Base-by-base conservation (phyloP, 129 eudicot genomes). In the Helianthus tuberosus region DNA sequence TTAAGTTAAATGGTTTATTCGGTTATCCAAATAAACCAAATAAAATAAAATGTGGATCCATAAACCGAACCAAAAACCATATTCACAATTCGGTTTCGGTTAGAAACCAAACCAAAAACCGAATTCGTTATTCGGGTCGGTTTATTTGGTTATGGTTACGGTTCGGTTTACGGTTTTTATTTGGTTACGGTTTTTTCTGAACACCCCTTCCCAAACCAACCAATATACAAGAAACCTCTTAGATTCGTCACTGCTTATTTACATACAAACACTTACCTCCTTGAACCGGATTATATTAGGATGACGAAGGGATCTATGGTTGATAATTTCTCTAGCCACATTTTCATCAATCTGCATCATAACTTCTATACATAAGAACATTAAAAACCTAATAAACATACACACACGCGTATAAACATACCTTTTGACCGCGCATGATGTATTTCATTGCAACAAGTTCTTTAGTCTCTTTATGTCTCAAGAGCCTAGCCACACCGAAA, bases 361-460 rank as follows among this genome's bases (percentile, higher is more conserved):
- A 32, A 51, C 39, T 64, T 75, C 38, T 1, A 17, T 2, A 14
- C 29, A 51, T 41, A 64, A 60, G 1, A 57, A 1, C 4, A 3
- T 2, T 11, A 50, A 14, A n/a, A 62, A 32, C 16, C 1, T 3
- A 63, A 38, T 8, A 52, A 62, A 39, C 6, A 27, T 8, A 10
- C 14, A 11, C 5, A 59, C 23, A 2, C 16, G 12, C 4, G 6
- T 20, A 5, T 16, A 27, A 27, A 32, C 38, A 70, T 67, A 88
- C 97, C 92, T 88, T 91, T 35, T 27, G 84, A 44, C 97, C 97
- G 10, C 97, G 92, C 71, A 86, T 92, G 3, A 91, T 91, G 76
- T 86, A 89, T 83, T 91, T 91, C 87, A 91, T 89, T 68, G 97
- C 97, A 17, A 91, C 96, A 1, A 91, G 89, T 15, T 85, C 90